phyloP scores from a whole-genome alignment of 345 rosid genomes.

The Camelina sativa region DNA sequence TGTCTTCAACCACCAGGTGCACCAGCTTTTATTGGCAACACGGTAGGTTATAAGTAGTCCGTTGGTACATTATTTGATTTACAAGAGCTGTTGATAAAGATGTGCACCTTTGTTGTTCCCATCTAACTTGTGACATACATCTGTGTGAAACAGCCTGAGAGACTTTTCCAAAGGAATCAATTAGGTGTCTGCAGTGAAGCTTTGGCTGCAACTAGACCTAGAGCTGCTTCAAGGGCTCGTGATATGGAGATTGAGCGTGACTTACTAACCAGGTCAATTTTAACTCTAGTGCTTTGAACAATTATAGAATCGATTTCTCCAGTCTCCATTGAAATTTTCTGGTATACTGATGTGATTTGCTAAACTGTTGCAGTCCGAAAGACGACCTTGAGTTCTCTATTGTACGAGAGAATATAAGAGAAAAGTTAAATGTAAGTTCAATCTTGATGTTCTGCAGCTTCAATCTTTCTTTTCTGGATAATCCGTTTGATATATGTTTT shows the following conservation, averaged over 20 bases:
- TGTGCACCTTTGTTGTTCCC: not conserved
- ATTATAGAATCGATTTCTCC: not conserved
- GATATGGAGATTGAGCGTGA: slow-evolving; percentile 89
- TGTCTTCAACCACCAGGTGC: slow-evolving; percentile 90
- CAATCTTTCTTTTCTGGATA: not conserved
- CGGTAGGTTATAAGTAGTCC: slow-evolving; percentile 54
- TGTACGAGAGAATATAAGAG: slow-evolving; percentile 83
- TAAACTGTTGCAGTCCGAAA: slow-evolving; percentile 63
- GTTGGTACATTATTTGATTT: not conserved
- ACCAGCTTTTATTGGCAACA: slow-evolving; percentile 95
- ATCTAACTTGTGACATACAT: slow-evolving; percentile 45
- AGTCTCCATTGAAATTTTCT: not conserved
- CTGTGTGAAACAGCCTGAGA: slow-evolving; percentile 90
- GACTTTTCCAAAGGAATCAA: slow-evolving; percentile 81
- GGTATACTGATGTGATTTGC: slow-evolving; percentile 28
- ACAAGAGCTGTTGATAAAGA: not conserved
- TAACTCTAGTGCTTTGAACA: slow-evolving; percentile 6
- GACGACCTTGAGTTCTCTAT: slow-evolving; percentile 91
- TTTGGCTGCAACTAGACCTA: slow-evolving; percentile 91
- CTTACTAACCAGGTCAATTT: slow-evolving; percentile 71
- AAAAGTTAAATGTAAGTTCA: slow-evolving; percentile 70
- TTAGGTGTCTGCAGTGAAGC: slow-evolving; percentile 86
- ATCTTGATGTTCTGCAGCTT: slow-evolving; percentile 19
- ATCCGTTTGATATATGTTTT: not conserved
- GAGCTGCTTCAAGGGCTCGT: slow-evolving; percentile 63